These are phyloP conservation scores for Fusarium beomiforme DNA, from an alignment of 2,329 filamentous ascomycete genomes.

Conservation along the genomic window DNA sequence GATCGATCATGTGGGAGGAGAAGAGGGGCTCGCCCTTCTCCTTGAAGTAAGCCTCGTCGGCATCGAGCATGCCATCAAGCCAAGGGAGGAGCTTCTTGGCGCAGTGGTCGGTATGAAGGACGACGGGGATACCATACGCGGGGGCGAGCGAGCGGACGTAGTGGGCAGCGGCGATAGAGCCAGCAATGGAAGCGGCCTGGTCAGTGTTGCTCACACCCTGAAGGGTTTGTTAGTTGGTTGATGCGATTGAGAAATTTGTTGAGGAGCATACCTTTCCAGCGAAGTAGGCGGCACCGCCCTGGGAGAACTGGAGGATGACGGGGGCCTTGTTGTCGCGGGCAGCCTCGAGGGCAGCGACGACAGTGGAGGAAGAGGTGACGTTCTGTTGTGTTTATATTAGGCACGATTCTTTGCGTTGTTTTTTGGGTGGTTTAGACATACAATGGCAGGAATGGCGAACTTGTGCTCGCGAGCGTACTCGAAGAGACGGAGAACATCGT, in stretches of 20 bases:
- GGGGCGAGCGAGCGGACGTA: constrained; percentile 92
- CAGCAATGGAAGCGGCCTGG: constrained; percentile 89
- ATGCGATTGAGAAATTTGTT: not conserved
- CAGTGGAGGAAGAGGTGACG: constrained; percentile 87
- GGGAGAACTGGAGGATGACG: constrained; percentile 91
- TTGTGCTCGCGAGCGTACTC: constrained; percentile 88
- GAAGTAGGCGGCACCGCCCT: constrained; percentile 94
- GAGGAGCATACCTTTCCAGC: constrained; percentile 75
- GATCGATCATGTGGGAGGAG: constrained; percentile 98
- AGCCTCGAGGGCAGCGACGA: constrained; percentile 88
- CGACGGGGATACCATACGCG: constrained; percentile 86
- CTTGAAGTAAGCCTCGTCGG: constrained; percentile 96
- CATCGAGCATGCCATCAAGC: constrained; percentile 95
- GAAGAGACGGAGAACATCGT: constrained; percentile 75
- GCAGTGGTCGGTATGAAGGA: constrained; percentile 98
- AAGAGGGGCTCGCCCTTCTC: constrained; percentile 90
- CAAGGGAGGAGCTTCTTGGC: constrained; percentile 99
- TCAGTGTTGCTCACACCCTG: constrained; percentile 79
- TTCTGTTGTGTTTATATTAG: constrained; percentile 59
- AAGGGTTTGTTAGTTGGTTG: constrained; percentile 38
- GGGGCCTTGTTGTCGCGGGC: constrained; percentile 91
- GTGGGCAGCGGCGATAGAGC: constrained; percentile 88
- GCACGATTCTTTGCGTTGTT: not conserved
- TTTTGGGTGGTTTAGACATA: constrained; percentile 38
- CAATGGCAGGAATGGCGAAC: constrained; percentile 87